These are phyloP conservation scores for Drechslera avenae DNA, from an alignment of 2,329 filamentous ascomycete genomes.

Conservation along the genomic window DNA sequence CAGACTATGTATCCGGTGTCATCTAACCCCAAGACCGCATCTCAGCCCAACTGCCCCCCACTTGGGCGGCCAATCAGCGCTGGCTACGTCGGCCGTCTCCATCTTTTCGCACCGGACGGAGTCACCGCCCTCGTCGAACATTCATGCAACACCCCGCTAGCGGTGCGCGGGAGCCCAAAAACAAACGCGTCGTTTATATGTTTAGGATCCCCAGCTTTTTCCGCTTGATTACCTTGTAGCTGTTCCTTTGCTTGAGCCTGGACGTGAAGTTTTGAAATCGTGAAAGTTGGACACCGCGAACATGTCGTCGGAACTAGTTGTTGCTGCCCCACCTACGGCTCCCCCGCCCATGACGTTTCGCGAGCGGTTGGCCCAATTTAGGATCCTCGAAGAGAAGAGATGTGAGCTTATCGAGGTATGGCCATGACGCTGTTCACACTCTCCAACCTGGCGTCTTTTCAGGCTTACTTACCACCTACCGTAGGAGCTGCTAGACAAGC, in stretches of 20 bases:
- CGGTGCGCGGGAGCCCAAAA: conserved; percentile 37
- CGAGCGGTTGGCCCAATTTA: conserved; percentile 44
- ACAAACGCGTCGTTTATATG: conserved; percentile 37
- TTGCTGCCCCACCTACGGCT: conserved; percentile 14
- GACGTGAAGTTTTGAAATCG: conserved; percentile 3
- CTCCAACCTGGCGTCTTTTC: too few relatives aligned
- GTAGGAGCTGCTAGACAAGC: conserved; percentile 46
- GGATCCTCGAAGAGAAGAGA: conserved; percentile 45
- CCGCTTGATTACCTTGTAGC: conserved; percentile 1
- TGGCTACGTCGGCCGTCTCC: conserved; percentile 44
- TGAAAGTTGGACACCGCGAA: conserved; percentile 9
- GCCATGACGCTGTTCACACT: neutral
- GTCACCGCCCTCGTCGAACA: conserved; percentile 38
- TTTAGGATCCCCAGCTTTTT: conserved; percentile 31
- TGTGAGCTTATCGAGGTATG: conserved; percentile 45
- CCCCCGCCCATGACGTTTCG: conserved; percentile 35
- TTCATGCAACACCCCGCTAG: conserved; percentile 41
- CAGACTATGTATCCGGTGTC: conserved; percentile 33
- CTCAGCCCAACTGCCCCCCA: conserved; percentile 35
- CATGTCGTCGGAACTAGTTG: conserved; percentile 19
- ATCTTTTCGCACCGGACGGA: conserved; percentile 28
- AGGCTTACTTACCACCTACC: too few relatives aligned
- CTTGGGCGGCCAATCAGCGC: conserved; percentile 36
- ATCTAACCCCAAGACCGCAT: conserved; percentile 33
- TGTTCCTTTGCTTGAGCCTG: conserved; percentile 6